Base-by-base conservation (phyloP, 495 filamentous ascomycete genomes). In the Lasiosphaeria hispida region DNA sequence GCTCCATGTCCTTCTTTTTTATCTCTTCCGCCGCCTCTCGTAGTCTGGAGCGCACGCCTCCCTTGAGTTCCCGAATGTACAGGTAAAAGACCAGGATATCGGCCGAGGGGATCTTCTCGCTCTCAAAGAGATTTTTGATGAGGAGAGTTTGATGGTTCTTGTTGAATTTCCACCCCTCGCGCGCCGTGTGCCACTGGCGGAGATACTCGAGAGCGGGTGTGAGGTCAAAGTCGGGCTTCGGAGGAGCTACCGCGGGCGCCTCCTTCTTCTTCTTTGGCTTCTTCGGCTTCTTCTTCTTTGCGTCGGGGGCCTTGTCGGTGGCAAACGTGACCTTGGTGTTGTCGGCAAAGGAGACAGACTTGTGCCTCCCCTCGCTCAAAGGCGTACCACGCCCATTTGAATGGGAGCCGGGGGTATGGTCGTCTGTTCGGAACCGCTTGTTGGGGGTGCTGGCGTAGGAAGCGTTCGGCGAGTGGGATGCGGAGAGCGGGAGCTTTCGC, bases 91-190 rank as follows among this genome's bases (percentile, higher is more conserved):
- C 77, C 15, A 76, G 61, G 55, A 87, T 83, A 66, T 90, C 83
- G 48, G 76, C 69, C 9, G 83, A 71, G 0, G 90, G 89, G 14
- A 96, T 59, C 55, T 70, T 81, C 48, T 84, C 76, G 45, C 84
- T 68, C 55, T 88, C 84, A 64, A 92, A 89, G 18, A 89, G 70
- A 67, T 94, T 84, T 74, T 92, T 92, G 69, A 96, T 82, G 13
- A 96, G 72, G 54, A 87, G 82, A 13, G 84, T 88, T 73, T 96
- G 90, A 66, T 88, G 82, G 54, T 86, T 87, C 75, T 96, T 96
- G 76, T 92, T 92, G 75, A 96, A 96, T 71, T 96, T 96, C 92
- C 92, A 96, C 38, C 72, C 76, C 0, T 77, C 71, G 42, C 82
- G 85, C 45, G 83, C 77, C 42, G 79, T 81, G 68, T 87, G 75